These are phyloP conservation scores for Inga leiocalycina DNA, from an alignment of 306 rosid genomes.

Conservation along the genomic window DNA sequence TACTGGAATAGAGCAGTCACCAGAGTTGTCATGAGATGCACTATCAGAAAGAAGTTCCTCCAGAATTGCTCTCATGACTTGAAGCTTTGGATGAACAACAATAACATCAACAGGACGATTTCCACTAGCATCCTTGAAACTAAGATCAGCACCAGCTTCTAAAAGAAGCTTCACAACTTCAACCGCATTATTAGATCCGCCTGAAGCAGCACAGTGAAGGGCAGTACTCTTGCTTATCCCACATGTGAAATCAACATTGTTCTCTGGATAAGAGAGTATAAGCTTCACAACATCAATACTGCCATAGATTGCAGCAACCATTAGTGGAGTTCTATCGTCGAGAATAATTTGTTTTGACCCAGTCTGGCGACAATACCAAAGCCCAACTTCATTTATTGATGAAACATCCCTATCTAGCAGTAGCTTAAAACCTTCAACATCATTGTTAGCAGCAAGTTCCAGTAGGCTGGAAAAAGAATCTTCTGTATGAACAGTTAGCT, in stretches of 20 bases:
- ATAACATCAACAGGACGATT: slow-evolving; percentile 73
- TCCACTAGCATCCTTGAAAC: slow-evolving; percentile 60
- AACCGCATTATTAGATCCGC: slow-evolving; percentile 68
- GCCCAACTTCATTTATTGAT: slow-evolving; percentile 58
- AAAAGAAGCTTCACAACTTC: slow-evolving; percentile 69
- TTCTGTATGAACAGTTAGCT: slow-evolving; percentile 52
- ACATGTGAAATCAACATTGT: slow-evolving; percentile 69
- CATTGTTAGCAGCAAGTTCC: slow-evolving; percentile 85
- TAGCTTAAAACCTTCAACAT: slow-evolving; percentile 64
- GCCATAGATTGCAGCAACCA: slow-evolving; percentile 91
- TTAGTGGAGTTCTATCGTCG: slow-evolving; percentile 78
- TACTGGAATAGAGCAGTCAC: slow-evolving; percentile 41
- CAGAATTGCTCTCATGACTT: slow-evolving; percentile 42
- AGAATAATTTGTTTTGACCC: slow-evolving; percentile 76
- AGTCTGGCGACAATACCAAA: slow-evolving; percentile 74
- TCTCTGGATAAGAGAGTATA: slow-evolving; percentile 49
- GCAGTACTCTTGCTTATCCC: slow-evolving; percentile 74
- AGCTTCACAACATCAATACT: slow-evolving; percentile 73
- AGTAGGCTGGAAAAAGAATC: slow-evolving; percentile 68
- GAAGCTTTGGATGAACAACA: slow-evolving; percentile 67
- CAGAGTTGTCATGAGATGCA: slow-evolving; percentile 48
- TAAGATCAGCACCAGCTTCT: slow-evolving; percentile 68
- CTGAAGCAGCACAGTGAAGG: slow-evolving; percentile 90
- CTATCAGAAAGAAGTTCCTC: slow-evolving; percentile 59
- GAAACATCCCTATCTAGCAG: slow-evolving; percentile 51